Conservation (phyloP, 306 rosid species). For the Trifolium pratense region DNA sequence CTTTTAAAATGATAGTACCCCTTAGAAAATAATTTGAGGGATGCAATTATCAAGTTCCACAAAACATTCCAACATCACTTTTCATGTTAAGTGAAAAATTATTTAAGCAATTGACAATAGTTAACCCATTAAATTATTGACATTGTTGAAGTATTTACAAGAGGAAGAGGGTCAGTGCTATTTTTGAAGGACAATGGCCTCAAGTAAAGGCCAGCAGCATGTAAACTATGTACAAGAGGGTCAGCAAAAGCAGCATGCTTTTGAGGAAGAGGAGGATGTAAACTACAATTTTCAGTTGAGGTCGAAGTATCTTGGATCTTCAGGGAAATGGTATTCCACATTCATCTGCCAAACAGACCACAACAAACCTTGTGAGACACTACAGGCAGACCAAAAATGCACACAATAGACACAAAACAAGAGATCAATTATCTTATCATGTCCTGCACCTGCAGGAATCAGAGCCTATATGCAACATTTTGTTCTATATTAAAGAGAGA, state of each 20-base stretch:
- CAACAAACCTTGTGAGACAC: conserved; percentile 44
- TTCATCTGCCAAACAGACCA: conserved; percentile 70
- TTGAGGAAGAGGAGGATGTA: conserved; percentile 16
- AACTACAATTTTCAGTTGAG: conserved; percentile 62
- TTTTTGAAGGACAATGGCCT: conserved; percentile 37
- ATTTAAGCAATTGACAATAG: conserved; percentile 37
- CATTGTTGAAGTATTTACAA: conserved; percentile 45
- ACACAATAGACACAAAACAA: conserved; percentile 19
- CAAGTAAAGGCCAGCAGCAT: conserved; percentile 29
- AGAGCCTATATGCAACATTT: neutral
- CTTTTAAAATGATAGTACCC: too few relatives aligned
- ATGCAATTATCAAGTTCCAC: neutral
- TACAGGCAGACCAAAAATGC: conserved; percentile 2
- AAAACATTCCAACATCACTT: conserved; percentile 7
- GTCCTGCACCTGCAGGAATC: neutral
- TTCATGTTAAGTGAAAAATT: conserved; percentile 9
- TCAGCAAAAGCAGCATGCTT: conserved; percentile 40
- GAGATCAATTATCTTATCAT: conserved; percentile 29
- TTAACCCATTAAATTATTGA: conserved; percentile 53
- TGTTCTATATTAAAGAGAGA: conserved; percentile 9
- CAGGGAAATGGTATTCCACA: conserved; percentile 96
- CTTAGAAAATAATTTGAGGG: too few relatives aligned
- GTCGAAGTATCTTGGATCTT: conserved; percentile 90
- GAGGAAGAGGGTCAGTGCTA: conserved; percentile 44
- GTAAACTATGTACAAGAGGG: conserved; percentile 48